Conservation (phyloP, 108 stramenopile genomes). For the Nitzschia sp. region DNA sequence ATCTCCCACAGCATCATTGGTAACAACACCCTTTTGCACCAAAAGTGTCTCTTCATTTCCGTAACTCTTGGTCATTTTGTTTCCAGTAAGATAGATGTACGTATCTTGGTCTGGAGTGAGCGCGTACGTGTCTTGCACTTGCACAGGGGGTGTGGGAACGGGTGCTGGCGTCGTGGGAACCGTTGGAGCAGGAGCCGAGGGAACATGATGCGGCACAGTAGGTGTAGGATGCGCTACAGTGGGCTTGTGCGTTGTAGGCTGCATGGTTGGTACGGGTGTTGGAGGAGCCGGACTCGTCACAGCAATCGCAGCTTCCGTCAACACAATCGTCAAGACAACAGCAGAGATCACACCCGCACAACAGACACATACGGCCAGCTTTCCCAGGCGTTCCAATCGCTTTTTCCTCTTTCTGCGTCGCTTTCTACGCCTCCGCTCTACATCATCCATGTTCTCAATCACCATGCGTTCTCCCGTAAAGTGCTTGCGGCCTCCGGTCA, state of each 20-base stretch:
- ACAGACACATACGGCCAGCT: conserved; percentile 11
- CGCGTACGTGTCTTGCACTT: neutral
- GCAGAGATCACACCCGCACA: conserved; percentile 8
- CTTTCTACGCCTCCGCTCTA: conserved; percentile 17
- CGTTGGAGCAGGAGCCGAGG: neutral
- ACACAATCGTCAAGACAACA: conserved; percentile 12
- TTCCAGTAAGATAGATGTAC: neutral
- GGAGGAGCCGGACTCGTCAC: conserved; percentile 14
- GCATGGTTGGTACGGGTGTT: neutral
- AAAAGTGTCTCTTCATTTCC: conserved; percentile 10
- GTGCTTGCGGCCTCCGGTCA: conserved; percentile 9
- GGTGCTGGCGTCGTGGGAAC: neutral
- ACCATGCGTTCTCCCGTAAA: conserved; percentile 16
- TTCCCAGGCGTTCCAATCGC: conserved; percentile 17
- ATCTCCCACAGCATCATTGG: conserved; percentile 2
- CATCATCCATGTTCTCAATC: conserved; percentile 23
- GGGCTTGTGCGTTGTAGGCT: conserved; percentile 11
- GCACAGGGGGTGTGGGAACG: neutral
- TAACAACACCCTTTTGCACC: conserved; percentile 5
- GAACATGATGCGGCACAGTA: neutral
- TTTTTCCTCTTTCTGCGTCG: conserved; percentile 9
- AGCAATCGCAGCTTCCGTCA: conserved; percentile 18
- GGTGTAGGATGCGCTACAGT: conserved; percentile 8
- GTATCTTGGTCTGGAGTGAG: conserved; percentile 15
- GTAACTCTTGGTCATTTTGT: neutral